Percentiles rank a stretch among this genome's conserved stretches.
phyloP scores from a whole-genome alignment of 768 basidiomycete species.

The Suillus hirtellus region DNA sequence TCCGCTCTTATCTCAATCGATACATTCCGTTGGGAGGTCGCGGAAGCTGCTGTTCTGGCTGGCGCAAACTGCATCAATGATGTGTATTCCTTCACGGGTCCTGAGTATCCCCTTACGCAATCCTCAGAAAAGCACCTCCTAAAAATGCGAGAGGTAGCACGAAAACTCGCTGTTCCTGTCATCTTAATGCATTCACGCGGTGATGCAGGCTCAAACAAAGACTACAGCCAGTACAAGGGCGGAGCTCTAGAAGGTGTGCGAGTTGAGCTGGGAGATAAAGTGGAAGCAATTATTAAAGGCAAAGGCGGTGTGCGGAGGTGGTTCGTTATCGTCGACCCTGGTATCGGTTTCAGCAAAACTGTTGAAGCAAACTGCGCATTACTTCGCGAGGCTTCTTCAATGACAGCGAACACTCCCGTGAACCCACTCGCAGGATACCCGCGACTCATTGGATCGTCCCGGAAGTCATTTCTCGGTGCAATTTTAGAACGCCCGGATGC shows the following conservation, averaged over 20 bases:
- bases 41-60: constrained; percentile 67
- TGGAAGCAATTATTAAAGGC: constrained; percentile 63
- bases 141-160: constrained; percentile 67
- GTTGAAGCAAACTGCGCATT: constrained; percentile 71
- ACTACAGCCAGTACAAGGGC: constrained; percentile 50
- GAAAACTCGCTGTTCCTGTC: constrained; percentile 70
- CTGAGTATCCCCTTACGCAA: constrained; percentile 41
- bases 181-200: constrained; percentile 95
- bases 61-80: constrained; percentile 97
- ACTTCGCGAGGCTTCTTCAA: constrained; percentile 48
- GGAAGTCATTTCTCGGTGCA: constrained; percentile 81
- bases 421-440: constrained; percentile 64
- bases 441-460: constrained; percentile 72
- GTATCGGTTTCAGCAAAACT: constrained; percentile 92
- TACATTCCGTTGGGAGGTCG: constrained; percentile 72
- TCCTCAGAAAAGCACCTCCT: constrained; percentile 41
- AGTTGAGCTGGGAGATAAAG: constrained; percentile 68
- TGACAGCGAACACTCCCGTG: constrained; percentile 44
- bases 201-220: constrained; percentile 74
- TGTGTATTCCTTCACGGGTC: constrained; percentile 78
- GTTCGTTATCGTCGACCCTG: constrained; percentile 90
- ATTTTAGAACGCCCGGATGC: constrained; percentile 52
- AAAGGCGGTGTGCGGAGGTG: constrained; percentile 78
- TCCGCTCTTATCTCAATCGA: constrained; percentile 26
- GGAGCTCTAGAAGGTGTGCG: constrained; percentile 66